Evolutionary conservation across 1,284 basidiomycete species (phyloP).

Genomic region (Mycosarcoma mackinlayi): DNA sequence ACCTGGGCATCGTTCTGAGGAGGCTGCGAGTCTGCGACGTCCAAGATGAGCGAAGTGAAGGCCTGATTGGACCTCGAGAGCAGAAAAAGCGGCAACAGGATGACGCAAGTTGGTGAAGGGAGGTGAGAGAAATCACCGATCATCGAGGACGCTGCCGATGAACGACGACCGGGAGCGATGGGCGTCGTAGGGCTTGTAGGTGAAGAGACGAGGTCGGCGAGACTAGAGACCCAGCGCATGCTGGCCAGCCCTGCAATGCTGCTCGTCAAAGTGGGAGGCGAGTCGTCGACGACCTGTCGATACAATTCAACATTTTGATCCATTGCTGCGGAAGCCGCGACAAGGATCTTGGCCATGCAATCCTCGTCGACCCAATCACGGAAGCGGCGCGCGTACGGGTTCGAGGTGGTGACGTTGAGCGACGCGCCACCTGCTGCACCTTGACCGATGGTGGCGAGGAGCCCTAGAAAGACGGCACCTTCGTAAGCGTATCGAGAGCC

Average conservation of each 20-base stretch:
- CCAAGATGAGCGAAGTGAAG: conserved; percentile 42
- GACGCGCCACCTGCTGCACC: conserved; percentile 25
- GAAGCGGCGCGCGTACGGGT: conserved; percentile 50
- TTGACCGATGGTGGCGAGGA: conserved; percentile 63
- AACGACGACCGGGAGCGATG: conserved; percentile 1
- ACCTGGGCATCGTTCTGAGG: conserved; percentile 2
- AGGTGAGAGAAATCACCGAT: conserved; percentile 37
- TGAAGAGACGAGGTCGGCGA: conserved; percentile 32
- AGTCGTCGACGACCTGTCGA: conserved; percentile 40
- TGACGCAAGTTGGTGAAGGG: conserved; percentile 37
- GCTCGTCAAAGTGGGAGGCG: conserved; percentile 33
- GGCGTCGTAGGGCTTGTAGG: conserved; percentile 5
- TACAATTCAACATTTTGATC: conserved; percentile 33
- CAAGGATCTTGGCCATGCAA: conserved; percentile 43
- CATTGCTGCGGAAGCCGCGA: conserved; percentile 35
- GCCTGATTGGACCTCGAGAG: conserved; percentile 51
- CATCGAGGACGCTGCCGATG: conserved; percentile 11
- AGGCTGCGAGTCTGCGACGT: conserved; percentile 15
- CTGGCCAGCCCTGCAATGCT: conserved; percentile 40
- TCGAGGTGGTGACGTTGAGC: conserved; percentile 44
- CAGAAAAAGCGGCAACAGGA: conserved; percentile 50
- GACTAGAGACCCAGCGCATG: conserved; percentile 43
- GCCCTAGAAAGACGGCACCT: conserved; percentile 54
- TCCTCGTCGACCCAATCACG: conserved; percentile 54
- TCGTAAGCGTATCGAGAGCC: conserved; percentile 55